Evolutionary conservation across 2,329 filamentous ascomycete genomes (phyloP).

Genomic region (Venturia oleaginea): DNA sequence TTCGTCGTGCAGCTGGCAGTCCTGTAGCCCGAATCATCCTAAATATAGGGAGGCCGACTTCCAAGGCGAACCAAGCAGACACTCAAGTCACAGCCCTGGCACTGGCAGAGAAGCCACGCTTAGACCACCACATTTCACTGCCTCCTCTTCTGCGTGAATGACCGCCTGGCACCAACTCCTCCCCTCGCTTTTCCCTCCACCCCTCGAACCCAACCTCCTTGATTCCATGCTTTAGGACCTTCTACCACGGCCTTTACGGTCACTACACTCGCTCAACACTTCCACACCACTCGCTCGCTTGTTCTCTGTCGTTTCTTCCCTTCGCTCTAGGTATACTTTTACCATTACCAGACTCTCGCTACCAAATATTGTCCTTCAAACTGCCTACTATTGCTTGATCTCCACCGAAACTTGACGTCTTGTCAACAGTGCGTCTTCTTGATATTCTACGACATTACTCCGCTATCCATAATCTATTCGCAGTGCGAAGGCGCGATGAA

Average conservation of each 20-base stretch:
- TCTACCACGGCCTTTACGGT: neutral
- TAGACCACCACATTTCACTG: neutral
- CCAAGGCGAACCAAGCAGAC: neutral
- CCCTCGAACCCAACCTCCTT: neutral
- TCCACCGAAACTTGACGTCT: neutral
- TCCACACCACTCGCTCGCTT: conserved; percentile 3
- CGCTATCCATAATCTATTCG: neutral
- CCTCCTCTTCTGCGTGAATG: neutral
- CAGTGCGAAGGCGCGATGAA: neutral
- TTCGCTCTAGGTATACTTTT: neutral
- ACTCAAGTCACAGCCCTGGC: conserved; percentile 7
- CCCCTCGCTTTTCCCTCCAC: neutral
- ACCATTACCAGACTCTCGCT: neutral
- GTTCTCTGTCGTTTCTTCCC: neutral
- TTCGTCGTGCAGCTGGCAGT: neutral
- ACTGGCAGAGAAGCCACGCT: neutral
- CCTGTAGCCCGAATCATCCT: neutral
- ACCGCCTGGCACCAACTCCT: neutral
- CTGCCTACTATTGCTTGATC: neutral
- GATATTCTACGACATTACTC: neutral
- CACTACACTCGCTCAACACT: conserved; percentile 2
- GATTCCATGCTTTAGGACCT: neutral
- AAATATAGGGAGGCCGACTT: neutral
- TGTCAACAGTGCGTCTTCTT: neutral
- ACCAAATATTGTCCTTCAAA: neutral